Conservation (phyloP, 306 rosid genomes). For the Citrullus amarus region DNA sequence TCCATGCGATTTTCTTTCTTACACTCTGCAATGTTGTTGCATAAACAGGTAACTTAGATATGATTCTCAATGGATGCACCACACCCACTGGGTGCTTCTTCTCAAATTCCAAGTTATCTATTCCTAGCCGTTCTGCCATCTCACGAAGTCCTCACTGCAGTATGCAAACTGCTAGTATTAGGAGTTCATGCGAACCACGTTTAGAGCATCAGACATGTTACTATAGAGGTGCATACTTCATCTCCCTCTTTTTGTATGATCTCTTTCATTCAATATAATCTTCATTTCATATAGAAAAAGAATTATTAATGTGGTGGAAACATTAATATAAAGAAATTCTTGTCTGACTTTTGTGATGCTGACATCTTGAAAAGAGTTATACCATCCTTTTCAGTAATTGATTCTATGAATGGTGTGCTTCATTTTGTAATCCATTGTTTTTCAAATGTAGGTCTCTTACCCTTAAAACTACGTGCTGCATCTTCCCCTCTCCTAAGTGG, state of each 20-base stretch:
- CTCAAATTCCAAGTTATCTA: slow-evolving; percentile 22
- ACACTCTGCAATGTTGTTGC: neutral
- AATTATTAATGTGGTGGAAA: neutral
- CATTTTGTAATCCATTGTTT: neutral
- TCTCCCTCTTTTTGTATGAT: no score
- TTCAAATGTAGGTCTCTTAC: slow-evolving; percentile 28
- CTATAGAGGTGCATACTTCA: slow-evolving; percentile 16
- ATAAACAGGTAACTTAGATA: slow-evolving; percentile 28
- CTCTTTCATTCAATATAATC: no score
- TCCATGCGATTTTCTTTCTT: neutral
- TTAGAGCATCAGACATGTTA: slow-evolving; percentile 20
- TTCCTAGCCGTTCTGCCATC: slow-evolving; percentile 13
- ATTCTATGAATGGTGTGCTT: neutral
- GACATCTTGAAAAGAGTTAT: neutral
- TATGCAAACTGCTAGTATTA: slow-evolving; percentile 23
- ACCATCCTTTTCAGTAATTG: neutral
- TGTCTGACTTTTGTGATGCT: neutral
- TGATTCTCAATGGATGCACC: slow-evolving; percentile 43
- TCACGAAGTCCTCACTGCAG: slow-evolving; percentile 26
- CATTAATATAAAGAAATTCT: neutral
- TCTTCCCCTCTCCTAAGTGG: slow-evolving; percentile 42
- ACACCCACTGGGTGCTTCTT: slow-evolving; percentile 31
- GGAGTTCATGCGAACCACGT: slow-evolving; percentile 26
- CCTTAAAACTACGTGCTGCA: slow-evolving; percentile 34
- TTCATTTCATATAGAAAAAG: no score